Evolutionary conservation across 805 yeast genomes (phyloP), one percentile per base, ranked within the genome.

Genomic region (Ogataea thermomethanolica): DNA sequence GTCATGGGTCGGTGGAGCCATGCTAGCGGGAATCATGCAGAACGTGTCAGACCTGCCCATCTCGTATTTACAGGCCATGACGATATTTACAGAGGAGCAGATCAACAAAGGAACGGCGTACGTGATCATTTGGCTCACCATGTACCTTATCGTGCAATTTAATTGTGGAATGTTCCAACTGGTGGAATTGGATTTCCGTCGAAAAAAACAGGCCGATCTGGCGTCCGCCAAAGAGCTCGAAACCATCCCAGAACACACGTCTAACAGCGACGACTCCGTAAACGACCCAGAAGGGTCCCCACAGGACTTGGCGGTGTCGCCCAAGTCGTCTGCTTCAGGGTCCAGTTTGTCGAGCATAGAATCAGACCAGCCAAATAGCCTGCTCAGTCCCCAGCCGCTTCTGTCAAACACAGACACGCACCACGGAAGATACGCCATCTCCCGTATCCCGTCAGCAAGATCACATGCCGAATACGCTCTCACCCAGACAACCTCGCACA

Each of bases 21-120:
- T 83, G 10, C 73, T 81, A 6, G 88, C 83, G 1, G 87, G 88
- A 3, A 65, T 81, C 48, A 74, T 84, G 61, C 87, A 87, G 25
- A 84, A 84, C 56, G 83, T 83, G 33, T 74, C 84, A 24, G 93
- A 84, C 56, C 66, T 84, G 34, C 93, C 93, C 1, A 82, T 84
- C 48, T 90, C 91, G 0, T 83, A 81, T 54, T 53, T 84, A 35
- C 87, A 81, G 51, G 81, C 85, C 1, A 66, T 83, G 60, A 74
- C 76, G 2, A 46, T 57, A 14, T 59, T 64, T 29, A 73, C 75
- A 10, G 29, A 35, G 6, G 50, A 40, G 7, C 51, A 64, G 46
- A 55, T 51, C n/a, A 53, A 62, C 34, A 62, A 62, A 39, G 68
- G 67, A 30, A 63, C 64, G 1, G 81, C 81, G 2, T 77, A 75